These are phyloP conservation scores for Thermochaetoides thermophila DNA, from an alignment of 495 filamentous ascomycete genomes.

Conservation along the genomic window DNA sequence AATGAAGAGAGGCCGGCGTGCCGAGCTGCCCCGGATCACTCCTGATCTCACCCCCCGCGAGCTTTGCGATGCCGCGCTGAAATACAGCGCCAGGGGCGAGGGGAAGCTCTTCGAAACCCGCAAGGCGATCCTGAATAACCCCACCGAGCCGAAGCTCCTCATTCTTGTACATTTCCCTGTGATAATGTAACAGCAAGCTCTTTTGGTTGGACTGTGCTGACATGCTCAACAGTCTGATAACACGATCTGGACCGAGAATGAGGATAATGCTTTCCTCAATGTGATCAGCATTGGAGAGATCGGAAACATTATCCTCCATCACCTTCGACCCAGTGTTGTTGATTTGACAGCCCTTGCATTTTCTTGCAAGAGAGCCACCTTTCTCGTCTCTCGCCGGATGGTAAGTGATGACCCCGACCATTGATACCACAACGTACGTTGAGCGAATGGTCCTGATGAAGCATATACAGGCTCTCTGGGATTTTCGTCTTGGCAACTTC, in stretches of 20 bases:
- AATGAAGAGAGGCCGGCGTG: not conserved
- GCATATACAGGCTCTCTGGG: constrained; percentile 4
- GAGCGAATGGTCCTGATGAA: not conserved
- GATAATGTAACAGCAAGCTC: too few relatives aligned
- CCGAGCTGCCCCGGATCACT: not conserved
- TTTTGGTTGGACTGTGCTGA: not conserved
- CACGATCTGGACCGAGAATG: not conserved
- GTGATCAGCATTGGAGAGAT: constrained; percentile 5
- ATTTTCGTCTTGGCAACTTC: constrained; percentile 1
- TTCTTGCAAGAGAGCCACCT: constrained; percentile 2
- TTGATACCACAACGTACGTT: too few relatives aligned
- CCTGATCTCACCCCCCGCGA: not conserved
- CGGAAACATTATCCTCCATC: not conserved
- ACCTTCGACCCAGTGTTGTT: constrained; percentile 4
- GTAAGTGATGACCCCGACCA: too few relatives aligned
- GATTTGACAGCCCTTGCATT: constrained; percentile 8
- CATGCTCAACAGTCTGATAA: not conserved
- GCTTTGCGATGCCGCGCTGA: not conserved
- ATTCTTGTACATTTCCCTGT: constrained; percentile 1
- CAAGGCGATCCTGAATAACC: not conserved
- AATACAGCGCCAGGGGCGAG: not conserved
- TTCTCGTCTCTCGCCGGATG: too few relatives aligned
- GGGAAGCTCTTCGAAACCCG: not conserved
- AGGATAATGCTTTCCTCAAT: not conserved
- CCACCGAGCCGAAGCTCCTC: not conserved